Evolutionary conservation across 208 protist genomes (phyloP).

Genomic region (Eutreptiella sp.): DNA sequence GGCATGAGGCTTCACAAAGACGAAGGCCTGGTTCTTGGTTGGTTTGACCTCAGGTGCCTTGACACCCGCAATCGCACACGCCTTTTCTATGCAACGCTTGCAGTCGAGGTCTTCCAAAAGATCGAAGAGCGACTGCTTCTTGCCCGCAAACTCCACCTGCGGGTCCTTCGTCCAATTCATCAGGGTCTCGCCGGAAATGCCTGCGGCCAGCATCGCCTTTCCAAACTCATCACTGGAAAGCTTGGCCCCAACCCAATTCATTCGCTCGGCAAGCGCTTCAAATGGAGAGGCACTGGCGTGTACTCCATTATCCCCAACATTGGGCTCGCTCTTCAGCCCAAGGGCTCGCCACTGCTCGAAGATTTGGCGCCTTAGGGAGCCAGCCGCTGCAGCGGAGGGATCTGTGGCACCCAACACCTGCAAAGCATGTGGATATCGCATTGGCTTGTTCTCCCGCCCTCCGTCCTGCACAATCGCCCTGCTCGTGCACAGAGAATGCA

Average conservation of each 20-base stretch:
- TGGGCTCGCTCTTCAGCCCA: slow-evolving; percentile 50
- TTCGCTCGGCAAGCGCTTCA: slow-evolving; percentile 67
- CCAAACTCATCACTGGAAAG: slow-evolving; percentile 60
- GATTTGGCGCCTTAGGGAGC: slow-evolving; percentile 54
- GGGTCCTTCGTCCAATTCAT: slow-evolving; percentile 33
- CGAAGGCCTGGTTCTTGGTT: slow-evolving; percentile 56
- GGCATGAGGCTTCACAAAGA: slow-evolving; percentile 67
- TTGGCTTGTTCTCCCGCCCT: no score
- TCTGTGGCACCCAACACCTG: slow-evolving; percentile 63
- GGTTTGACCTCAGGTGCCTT: no score
- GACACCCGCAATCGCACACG: no score
- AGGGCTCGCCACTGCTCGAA: slow-evolving; percentile 49
- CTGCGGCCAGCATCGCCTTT: neutral
- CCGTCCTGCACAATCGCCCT: no score
- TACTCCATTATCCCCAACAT: slow-evolving; percentile 61
- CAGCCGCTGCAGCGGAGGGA: slow-evolving; percentile 34
- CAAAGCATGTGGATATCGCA: no score
- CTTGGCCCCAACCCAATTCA: slow-evolving; percentile 49
- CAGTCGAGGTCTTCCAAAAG: slow-evolving; percentile 19
- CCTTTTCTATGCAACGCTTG: slow-evolving; percentile 1
- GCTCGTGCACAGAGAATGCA: no score
- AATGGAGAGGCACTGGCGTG: slow-evolving; percentile 59
- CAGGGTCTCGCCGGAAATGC: slow-evolving; percentile 18
- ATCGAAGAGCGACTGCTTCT: slow-evolving; percentile 25
- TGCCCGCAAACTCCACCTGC: slow-evolving; percentile 21